Percentiles rank a stretch among this genome's conserved stretches.
phyloP scores from a whole-genome alignment of 305 asterid genomes.

The Caryopteris hybrid region DNA sequence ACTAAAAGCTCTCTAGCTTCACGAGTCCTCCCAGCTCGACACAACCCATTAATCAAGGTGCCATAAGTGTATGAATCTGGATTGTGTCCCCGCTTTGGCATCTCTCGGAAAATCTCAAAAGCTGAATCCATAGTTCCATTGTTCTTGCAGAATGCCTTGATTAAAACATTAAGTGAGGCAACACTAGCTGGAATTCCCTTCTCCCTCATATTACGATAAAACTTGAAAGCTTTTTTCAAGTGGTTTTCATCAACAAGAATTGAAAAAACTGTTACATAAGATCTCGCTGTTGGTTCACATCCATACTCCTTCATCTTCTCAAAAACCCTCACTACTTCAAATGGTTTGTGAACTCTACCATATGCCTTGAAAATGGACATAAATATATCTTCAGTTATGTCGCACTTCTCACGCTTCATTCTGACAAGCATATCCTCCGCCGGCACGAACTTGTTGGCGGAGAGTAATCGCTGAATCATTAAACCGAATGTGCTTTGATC shows the following conservation, averaged over 20 bases:
- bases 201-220: conserved; percentile 69
- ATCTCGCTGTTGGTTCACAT: conserved; percentile 53
- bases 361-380: conserved; percentile 62
- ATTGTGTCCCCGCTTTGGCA: conserved; percentile 63
- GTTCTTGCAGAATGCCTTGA: conserved; percentile 82
- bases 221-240: conserved; percentile 64
- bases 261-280: conserved; percentile 70
- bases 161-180: conserved; percentile 62
- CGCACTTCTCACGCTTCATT: conserved; percentile 71
- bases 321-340: conserved; percentile 64
- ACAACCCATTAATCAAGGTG: conserved; percentile 78
- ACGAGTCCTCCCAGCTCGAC: conserved; percentile 51
- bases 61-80: conserved; percentile 90
- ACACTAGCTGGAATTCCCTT: conserved; percentile 61
- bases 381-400: conserved; percentile 54
- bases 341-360: conserved; percentile 83
- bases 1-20: conserved; percentile 80
- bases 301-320: conserved; percentile 53
- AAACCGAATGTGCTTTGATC: conserved; percentile 53
- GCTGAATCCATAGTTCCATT: conserved; percentile 66
- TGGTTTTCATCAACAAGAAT: conserved; percentile 75
- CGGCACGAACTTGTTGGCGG: conserved; percentile 54
- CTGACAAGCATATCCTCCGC: conserved; percentile 69
- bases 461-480: conserved; percentile 56
- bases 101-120: conserved; percentile 59